Base-by-base conservation (phyloP, 768 basidiomycete genomes). In the Kwoniella botswanensis region DNA sequence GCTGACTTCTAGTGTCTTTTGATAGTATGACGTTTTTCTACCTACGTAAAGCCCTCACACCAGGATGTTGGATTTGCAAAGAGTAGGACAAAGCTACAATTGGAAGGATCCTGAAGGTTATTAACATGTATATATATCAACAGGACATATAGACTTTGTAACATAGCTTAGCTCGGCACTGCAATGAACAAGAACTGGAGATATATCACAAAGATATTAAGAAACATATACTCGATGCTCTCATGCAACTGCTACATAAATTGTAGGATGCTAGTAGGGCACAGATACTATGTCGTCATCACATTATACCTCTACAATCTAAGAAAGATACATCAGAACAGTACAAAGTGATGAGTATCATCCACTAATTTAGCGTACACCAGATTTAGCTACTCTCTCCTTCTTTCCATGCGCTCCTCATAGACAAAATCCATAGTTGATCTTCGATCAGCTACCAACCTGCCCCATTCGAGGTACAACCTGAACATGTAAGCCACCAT, bases 401-500 rank as follows among this genome's bases (percentile, higher is more conserved):
- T 35, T 52, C 53, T 56, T 55, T 76, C 76, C 78, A 76, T 76
- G 6, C 43, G 26, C 57, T 70, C 67, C 9, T 74, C 64, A 65
- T 75, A 79, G 18, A 65, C 71, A 42, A 79, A 78, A 64, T 79
- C 78, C 78, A 76, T 77, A 21, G 41, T 55, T 7, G 52, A n/a
- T 54, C 76, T 70, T 26, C 65, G 61, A 21, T 63, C 55, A n/a
- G 80, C 75, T 21, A 77, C 65, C 63, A 78, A 64, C 44, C 82
- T 73, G 13, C 78, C 82, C 80, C 80, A 83, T 44, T 83, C 82
- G 26, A 83, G 74, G 65, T 81, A 83, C 44, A 82, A 71, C 29
- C 81, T 74, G 64, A 82, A 80, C 54, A 80, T 76, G 67, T 79
- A 79, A 7, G 81, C 80, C 2, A 77, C 73, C 80, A 82, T 82